Conservation (phyloP, 768 basidiomycete species). For the Galerina sulciceps region DNA sequence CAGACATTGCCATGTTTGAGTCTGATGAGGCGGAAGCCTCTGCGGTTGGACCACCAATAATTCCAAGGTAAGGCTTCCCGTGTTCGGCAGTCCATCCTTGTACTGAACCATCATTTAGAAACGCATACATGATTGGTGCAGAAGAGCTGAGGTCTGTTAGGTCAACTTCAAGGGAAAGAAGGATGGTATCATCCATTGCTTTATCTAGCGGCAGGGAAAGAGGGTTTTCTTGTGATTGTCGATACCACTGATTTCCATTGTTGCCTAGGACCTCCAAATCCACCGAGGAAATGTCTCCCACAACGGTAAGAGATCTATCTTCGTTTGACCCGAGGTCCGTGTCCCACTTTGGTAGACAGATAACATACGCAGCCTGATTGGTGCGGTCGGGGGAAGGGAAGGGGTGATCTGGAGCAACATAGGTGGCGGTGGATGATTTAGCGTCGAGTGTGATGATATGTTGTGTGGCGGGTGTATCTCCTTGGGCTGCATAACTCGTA, state of each 20-base stretch:
- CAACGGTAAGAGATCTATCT: conserved; percentile 45
- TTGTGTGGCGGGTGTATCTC: conserved; percentile 37
- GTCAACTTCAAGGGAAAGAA: conserved; percentile 69
- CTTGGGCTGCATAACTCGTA: conserved; percentile 57
- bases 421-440: conserved; percentile 42
- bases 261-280: conserved; percentile 53
- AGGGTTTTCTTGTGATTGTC: conserved; percentile 53
- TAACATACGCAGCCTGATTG: conserved; percentile 37
- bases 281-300: conserved; percentile 49
- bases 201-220: conserved; percentile 71
- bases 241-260: conserved; percentile 46
- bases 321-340: conserved; percentile 37
- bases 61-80: conserved; percentile 59
- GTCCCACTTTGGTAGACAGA: conserved; percentile 52
- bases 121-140: conserved; percentile 71
- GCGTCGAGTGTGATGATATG: conserved; percentile 49
- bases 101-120: conserved; percentile 79
- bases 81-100: conserved; percentile 75
- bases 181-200: conserved; percentile 70
- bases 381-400: conserved; percentile 44
- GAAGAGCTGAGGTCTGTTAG: conserved; percentile 52
- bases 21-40: conserved; percentile 12
- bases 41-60: conserved; percentile 38
- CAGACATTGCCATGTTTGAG: conserved; percentile 5
- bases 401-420: conserved; percentile 44